Evolutionary conservation across 352 stramenopile genomes (phyloP).

Genomic region (Phytophthora melonis): DNA sequence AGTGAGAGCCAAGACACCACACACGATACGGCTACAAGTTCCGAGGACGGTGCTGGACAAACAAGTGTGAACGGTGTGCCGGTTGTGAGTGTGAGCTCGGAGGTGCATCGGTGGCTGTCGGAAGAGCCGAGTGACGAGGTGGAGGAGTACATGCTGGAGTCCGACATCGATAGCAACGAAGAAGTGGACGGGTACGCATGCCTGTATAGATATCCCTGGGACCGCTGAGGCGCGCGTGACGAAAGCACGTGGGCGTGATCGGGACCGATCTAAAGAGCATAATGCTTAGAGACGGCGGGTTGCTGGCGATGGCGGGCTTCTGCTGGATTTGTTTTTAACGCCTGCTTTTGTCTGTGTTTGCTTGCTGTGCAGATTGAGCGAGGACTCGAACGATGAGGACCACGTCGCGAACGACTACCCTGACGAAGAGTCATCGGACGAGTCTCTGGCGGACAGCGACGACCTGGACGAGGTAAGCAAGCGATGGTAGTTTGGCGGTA

Average conservation of each 20-base stretch:
- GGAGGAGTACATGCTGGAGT: conserved; percentile 84
- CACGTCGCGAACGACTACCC: conserved; percentile 85
- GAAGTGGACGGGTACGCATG: conserved; percentile 69
- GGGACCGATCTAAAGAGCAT: conserved; percentile 33
- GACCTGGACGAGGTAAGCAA: conserved; percentile 47
- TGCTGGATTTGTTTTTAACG: conserved; percentile 35
- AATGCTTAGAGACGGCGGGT: conserved; percentile 34
- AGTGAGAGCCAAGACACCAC: conserved; percentile 41
- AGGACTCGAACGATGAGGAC: conserved; percentile 89
- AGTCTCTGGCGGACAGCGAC: conserved; percentile 43
- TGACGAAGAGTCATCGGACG: conserved; percentile 78
- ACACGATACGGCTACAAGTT: conserved; percentile 14
- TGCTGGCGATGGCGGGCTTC: conserved; percentile 16
- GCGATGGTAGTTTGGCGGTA: conserved; percentile 1
- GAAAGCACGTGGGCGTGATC: conserved; percentile 11
- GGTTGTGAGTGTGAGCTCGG: conserved; percentile 76
- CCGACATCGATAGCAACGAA: conserved; percentile 74
- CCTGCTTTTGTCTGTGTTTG: conserved; percentile 24
- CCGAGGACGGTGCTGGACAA: conserved; percentile 28
- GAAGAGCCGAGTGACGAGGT: conserved; percentile 73
- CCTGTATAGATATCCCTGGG: conserved; percentile 47
- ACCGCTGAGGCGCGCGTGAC: conserved; percentile 28
- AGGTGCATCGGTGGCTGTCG: conserved; percentile 81
- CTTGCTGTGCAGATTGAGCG: conserved; percentile 61
- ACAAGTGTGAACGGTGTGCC: conserved; percentile 43